Evolutionary conservation across 2,329 filamentous ascomycete genomes (phyloP).

Genomic region (Phialemonium atrogriseum): DNA sequence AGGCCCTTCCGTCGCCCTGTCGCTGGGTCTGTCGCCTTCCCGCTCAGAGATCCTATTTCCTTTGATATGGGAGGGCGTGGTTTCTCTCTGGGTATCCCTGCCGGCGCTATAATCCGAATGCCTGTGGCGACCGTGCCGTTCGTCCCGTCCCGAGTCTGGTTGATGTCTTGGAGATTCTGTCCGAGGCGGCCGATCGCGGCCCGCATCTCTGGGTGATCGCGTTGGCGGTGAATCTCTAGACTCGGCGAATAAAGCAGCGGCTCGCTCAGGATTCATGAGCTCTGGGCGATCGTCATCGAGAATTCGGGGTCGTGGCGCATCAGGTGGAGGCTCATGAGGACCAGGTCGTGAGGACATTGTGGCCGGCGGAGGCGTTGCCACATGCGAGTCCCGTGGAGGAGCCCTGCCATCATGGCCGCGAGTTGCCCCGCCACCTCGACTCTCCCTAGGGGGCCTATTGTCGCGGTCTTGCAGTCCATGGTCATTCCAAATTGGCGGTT

Average conservation of each 20-base stretch:
- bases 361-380: constrained; percentile 19
- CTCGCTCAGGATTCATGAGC: constrained; percentile 39
- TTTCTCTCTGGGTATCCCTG: constrained; percentile 22
- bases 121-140: constrained; percentile 35
- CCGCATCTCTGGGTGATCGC: constrained; percentile 31
- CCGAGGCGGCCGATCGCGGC: constrained; percentile 31
- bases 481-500: constrained; percentile 27
- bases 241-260: constrained; percentile 32
- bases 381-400: constrained; percentile 13
- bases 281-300: constrained; percentile 32
- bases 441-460: constrained; percentile 29
- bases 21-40: constrained; percentile 26
- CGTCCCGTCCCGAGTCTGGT: constrained; percentile 34
- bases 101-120: constrained; percentile 22
- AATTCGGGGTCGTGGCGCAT: constrained; percentile 45
- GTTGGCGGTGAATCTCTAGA: constrained; percentile 23
- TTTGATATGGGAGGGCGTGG: constrained; percentile 13
- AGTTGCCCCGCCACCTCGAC: constrained; percentile 15
- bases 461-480: constrained; percentile 21
- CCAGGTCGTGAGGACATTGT: constrained; percentile 19
- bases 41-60: constrained; percentile 26
- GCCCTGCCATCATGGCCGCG: constrained; percentile 14
- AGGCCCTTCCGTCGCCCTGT: constrained; percentile 14
- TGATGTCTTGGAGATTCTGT: constrained; percentile 42
- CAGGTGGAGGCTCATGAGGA: constrained; percentile 38